phyloP scores from a whole-genome alignment of 768 basidiomycete species.

The Calocybe indica region DNA sequence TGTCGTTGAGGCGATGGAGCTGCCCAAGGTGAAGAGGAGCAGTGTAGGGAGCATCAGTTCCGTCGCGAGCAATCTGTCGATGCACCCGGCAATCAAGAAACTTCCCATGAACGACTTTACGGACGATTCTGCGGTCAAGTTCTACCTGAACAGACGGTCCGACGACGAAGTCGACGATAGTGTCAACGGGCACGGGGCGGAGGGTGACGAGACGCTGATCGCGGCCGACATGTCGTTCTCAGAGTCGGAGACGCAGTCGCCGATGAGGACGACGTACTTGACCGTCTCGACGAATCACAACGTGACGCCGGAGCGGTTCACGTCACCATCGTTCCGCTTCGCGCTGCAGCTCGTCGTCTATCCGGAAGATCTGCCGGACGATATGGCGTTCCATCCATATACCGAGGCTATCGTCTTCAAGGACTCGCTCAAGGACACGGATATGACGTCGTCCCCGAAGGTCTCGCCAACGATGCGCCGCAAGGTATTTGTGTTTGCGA shows the following conservation, averaged over 20 bases:
- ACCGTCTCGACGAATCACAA: constrained; percentile 34
- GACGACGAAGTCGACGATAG: constrained; percentile 36
- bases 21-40: constrained; percentile 87
- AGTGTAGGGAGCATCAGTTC: constrained; percentile 93
- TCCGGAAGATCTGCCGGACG: constrained; percentile 88
- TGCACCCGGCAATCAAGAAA: constrained; percentile 93
- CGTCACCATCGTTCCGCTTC: constrained; percentile 80
- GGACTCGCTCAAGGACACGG: constrained; percentile 54
- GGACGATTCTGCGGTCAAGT: constrained; percentile 95
- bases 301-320: constrained; percentile 68
- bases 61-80: constrained; percentile 85
- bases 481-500: constrained; percentile 88
- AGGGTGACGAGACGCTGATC: constrained; percentile 37
- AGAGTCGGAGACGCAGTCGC: constrained; percentile 17
- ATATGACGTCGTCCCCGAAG: constrained; percentile 38
- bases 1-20: constrained; percentile 71
- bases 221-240: constrained; percentile 29
- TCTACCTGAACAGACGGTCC: constrained; percentile 77
- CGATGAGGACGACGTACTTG: constrained; percentile 32
- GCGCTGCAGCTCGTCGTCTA: constrained; percentile 84
- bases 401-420: constrained; percentile 94
- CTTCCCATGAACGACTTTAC: constrained; percentile 97
- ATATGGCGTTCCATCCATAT: constrained; percentile 88
- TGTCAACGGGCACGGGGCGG: constrained; percentile 22
- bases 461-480: constrained; percentile 58